Percentiles rank a stretch among this genome's conserved stretches.
These are phyloP conservation scores for Penicillium sp. DNA, from an alignment of 2,329 filamentous ascomycete genomes.

Conservation along the genomic window DNA sequence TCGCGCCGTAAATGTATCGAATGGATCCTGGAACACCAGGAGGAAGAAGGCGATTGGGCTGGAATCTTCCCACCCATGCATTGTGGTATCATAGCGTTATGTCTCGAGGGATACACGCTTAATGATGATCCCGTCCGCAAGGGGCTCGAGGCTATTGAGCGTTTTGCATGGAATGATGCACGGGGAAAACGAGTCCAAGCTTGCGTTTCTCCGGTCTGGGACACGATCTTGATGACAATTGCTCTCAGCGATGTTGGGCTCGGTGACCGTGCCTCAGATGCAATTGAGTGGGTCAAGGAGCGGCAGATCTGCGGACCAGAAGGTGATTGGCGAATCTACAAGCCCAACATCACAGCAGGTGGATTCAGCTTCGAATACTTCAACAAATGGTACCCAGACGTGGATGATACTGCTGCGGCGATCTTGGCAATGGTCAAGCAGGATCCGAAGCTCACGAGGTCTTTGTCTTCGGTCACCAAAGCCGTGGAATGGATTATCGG, in stretches of 20 bases:
- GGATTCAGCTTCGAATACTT: conserved; percentile 35
- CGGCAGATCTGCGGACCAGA: conserved; percentile 24
- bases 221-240: conserved; percentile 35
- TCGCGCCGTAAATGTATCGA: conserved; percentile 25
- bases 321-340: conserved; percentile 34
- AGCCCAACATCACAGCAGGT: conserved; percentile 23
- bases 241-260: conserved; percentile 26
- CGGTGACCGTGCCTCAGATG: background rate
- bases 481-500: conserved; percentile 33
- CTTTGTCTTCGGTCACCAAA: conserved; percentile 1
- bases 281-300: conserved; percentile 15
- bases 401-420: conserved; percentile 36
- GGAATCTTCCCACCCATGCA: conserved; percentile 34
- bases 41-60: conserved; percentile 32
- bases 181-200: conserved; percentile 31
- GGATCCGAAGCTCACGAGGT: conserved; percentile 5
- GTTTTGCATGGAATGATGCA: conserved; percentile 25
- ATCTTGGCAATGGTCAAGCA: conserved; percentile 31
- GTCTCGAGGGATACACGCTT: conserved; percentile 31
- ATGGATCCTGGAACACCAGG: conserved; percentile 36
- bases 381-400: conserved; percentile 35
- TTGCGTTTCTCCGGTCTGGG: conserved; percentile 35
- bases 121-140: conserved; percentile 19
- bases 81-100: conserved; percentile 25
- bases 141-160: conserved; percentile 30